Conservation (phyloP, 306 rosid genomes). For the Gleditsia sinensis region DNA sequence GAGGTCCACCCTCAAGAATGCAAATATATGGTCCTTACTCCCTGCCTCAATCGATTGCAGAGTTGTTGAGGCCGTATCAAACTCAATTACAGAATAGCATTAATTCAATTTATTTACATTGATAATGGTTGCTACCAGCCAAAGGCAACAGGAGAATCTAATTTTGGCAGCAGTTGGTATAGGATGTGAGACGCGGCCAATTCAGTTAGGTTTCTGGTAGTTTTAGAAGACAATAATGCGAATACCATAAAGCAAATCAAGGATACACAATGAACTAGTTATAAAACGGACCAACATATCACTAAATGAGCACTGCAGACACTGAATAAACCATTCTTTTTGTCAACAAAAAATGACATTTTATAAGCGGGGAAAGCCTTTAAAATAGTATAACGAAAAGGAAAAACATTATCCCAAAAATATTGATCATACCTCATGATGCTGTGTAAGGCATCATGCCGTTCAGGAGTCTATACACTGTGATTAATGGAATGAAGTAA, state of each 20-base stretch:
- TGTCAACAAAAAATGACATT: conserved; percentile 18
- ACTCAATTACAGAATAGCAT: neutral
- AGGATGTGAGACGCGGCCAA: too few species aligned
- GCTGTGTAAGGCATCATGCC: conserved; percentile 26
- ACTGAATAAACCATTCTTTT: conserved; percentile 4
- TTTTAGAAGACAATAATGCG: too few species aligned
- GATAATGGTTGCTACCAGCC: neutral
- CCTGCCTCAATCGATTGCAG: too few species aligned
- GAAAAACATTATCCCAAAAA: neutral
- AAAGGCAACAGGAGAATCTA: too few species aligned
- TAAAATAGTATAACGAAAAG: neutral
- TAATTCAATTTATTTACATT: neutral
- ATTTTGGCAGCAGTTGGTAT: too few species aligned
- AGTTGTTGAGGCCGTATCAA: neutral
- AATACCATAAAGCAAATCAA: too few species aligned
- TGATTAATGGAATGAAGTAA: conserved; percentile 61
- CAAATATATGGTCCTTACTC: too few species aligned
- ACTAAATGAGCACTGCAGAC: neutral
- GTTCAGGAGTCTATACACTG: conserved; percentile 56
- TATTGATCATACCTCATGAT: neutral
- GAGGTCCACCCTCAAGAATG: too few species aligned
- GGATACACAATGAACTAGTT: neutral
- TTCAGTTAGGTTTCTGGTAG: too few species aligned
- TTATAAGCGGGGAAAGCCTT: neutral
- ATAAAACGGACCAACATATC: neutral